phyloP scores from a whole-genome alignment of 1,284 basidiomycete species.

The Pisolithus thermaeus region DNA sequence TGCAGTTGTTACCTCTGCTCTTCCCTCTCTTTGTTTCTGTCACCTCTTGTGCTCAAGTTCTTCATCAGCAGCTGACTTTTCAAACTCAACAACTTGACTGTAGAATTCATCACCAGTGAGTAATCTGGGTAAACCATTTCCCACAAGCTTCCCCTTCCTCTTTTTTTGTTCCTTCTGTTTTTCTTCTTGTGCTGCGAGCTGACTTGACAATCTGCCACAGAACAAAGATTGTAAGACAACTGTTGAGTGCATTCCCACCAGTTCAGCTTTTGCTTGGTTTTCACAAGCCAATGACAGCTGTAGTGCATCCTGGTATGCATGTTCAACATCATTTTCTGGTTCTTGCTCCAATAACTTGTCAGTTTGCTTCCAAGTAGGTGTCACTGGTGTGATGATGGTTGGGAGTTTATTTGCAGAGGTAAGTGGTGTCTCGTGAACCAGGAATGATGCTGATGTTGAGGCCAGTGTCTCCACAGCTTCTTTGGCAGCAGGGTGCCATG shows the following conservation, averaged over 20 bases:
- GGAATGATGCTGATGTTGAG: too few relatives aligned
- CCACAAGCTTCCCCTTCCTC: conserved; percentile 4
- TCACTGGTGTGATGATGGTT: not conserved
- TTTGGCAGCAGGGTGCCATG: too few relatives aligned
- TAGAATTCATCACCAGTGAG: conserved; percentile 9
- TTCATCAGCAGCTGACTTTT: not conserved
- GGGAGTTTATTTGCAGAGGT: too few relatives aligned
- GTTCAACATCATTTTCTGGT: not conserved
- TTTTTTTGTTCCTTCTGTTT: conserved; percentile 10
- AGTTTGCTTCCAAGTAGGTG: not conserved
- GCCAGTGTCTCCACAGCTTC: too few relatives aligned
- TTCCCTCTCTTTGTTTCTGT: not conserved
- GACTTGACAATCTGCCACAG: not conserved
- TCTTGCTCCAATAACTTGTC: not conserved
- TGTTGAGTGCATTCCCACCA: not conserved
- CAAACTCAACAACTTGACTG: conserved; percentile 1
- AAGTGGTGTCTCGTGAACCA: too few relatives aligned
- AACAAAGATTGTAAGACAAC: not conserved
- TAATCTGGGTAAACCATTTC: conserved; percentile 9
- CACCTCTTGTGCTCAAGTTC: not conserved
- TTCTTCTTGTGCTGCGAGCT: not conserved
- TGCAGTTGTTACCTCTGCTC: too few relatives aligned
- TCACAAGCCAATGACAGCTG: not conserved
- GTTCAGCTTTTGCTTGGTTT: not conserved
- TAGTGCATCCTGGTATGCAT: not conserved